phyloP scores from a whole-genome alignment of 345 rosid genomes.

The Passiflora organensis region DNA sequence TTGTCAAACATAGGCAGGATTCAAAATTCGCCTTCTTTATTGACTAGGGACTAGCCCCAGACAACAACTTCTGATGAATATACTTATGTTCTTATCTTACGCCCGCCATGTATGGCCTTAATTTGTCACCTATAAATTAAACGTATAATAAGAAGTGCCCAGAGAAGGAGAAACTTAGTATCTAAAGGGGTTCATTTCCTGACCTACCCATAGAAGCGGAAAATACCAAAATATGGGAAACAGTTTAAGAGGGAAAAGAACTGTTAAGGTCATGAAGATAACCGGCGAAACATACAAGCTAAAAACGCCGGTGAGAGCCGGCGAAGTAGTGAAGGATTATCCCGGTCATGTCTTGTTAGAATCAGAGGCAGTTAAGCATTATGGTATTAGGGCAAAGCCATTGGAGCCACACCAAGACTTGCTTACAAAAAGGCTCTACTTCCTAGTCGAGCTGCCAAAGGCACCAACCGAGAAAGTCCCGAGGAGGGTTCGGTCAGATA shows the following conservation, averaged over 20 bases:
- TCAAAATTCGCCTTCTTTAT: slow-evolving; percentile 37
- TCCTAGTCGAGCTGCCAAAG: slow-evolving; percentile 69
- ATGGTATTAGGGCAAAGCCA: slow-evolving; percentile 70
- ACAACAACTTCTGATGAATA: slow-evolving; percentile 1
- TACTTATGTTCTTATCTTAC: slow-evolving; percentile 8
- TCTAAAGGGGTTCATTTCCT: not conserved
- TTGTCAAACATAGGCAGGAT: slow-evolving; percentile 27
- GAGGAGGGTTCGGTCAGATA: slow-evolving; percentile 73
- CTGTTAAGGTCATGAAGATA: slow-evolving; percentile 74
- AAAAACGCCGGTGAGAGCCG: slow-evolving; percentile 75
- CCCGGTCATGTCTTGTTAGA: slow-evolving; percentile 74
- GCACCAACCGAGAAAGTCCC: slow-evolving; percentile 34
- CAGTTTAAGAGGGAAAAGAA: slow-evolving; percentile 53
- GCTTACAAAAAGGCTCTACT: slow-evolving; percentile 73
- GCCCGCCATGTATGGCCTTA: too few relatives aligned
- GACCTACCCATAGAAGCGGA: too few relatives aligned
- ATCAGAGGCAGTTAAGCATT: slow-evolving; percentile 72
- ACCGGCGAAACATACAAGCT: slow-evolving; percentile 75
- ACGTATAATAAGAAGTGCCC: too few relatives aligned
- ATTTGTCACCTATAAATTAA: too few relatives aligned
- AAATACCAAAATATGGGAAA: slow-evolving; percentile 64
- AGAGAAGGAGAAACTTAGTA: not conserved
- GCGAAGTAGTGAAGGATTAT: slow-evolving; percentile 50
- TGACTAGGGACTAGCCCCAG: slow-evolving; percentile 29
- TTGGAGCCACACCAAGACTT: slow-evolving; percentile 46